Evolutionary conservation across 2,329 filamentous ascomycete species (phyloP).

Genomic region (Fusarium chuoi): DNA sequence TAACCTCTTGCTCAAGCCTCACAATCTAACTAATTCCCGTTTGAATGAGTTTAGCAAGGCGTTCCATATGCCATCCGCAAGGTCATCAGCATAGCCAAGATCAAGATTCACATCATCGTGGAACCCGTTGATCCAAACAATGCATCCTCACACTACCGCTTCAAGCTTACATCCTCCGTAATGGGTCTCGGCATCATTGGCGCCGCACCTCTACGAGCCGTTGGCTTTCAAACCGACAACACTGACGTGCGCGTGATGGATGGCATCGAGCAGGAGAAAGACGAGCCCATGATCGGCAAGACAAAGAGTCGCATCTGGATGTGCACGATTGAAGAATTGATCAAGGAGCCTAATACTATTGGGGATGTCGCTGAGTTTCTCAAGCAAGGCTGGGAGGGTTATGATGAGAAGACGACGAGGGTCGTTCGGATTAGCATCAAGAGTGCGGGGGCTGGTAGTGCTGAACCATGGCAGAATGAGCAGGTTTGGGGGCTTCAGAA

Average conservation of each 20-base stretch:
- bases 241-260: neutral
- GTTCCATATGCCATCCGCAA: neutral
- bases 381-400: neutral
- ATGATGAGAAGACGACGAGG: neutral
- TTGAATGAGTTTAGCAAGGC: neutral
- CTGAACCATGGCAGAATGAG: neutral
- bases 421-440: neutral
- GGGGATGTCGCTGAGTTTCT: neutral
- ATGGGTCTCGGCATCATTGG: neutral
- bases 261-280: neutral
- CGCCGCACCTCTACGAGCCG: neutral
- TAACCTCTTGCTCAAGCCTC: rapidly evolving
- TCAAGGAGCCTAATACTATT: neutral
- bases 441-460: neutral
- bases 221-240: neutral
- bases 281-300: neutral
- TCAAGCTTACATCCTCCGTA: neutral
- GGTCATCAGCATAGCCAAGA: neutral
- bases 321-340: neutral
- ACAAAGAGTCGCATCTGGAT: neutral
- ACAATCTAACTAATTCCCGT: rapidly evolving
- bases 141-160: neutral
- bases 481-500: neutral
- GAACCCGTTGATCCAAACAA: neutral
- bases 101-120: neutral